Evolutionary conservation across 495 filamentous ascomycete species (phyloP).

Genomic region (Aspergillus indologenus): DNA sequence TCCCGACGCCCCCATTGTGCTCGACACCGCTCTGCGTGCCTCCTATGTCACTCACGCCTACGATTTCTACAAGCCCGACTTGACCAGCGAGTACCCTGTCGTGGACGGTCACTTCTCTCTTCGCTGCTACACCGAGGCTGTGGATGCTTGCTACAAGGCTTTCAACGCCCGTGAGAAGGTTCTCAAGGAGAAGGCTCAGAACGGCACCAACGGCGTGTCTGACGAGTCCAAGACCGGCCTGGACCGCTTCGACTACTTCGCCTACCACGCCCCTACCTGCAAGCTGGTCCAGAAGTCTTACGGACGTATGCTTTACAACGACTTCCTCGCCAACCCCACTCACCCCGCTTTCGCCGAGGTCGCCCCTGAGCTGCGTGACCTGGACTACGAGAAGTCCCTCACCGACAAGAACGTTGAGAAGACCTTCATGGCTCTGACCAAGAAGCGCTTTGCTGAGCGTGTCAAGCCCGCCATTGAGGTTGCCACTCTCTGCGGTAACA

Average conservation of each 20-base stretch:
- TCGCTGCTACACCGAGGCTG: conserved; percentile 91
- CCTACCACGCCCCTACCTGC: conserved; percentile 96
- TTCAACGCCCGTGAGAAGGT: conserved; percentile 81
- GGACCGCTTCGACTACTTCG: conserved; percentile 93
- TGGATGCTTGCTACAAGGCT: conserved; percentile 93
- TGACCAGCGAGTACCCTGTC: conserved; percentile 95
- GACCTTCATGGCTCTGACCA: conserved; percentile 90
- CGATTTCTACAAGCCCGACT: conserved; percentile 99
- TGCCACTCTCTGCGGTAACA: conserved; percentile 95
- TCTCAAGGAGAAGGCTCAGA: conserved; percentile 57
- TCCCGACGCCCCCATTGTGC: conserved; percentile 83
- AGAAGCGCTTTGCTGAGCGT: conserved; percentile 91
- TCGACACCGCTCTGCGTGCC: conserved; percentile 90
- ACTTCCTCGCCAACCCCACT: conserved; percentile 78
- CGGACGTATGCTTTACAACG: conserved; percentile 93
- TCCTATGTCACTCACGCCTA: conserved; percentile 93
- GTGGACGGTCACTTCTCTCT: conserved; percentile 96
- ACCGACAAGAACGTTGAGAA: conserved; percentile 95
- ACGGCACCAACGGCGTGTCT: conserved; percentile 58
- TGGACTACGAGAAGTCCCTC: conserved; percentile 82
- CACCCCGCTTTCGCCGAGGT: conserved; percentile 81
- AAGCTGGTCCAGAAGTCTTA: conserved; percentile 96
- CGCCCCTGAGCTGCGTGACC: conserved; percentile 75
- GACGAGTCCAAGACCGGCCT: conserved; percentile 62
- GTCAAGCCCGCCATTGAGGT: conserved; percentile 82